phyloP scores from a whole-genome alignment of 495 filamentous ascomycete genomes.

The Penicillium lividum region DNA sequence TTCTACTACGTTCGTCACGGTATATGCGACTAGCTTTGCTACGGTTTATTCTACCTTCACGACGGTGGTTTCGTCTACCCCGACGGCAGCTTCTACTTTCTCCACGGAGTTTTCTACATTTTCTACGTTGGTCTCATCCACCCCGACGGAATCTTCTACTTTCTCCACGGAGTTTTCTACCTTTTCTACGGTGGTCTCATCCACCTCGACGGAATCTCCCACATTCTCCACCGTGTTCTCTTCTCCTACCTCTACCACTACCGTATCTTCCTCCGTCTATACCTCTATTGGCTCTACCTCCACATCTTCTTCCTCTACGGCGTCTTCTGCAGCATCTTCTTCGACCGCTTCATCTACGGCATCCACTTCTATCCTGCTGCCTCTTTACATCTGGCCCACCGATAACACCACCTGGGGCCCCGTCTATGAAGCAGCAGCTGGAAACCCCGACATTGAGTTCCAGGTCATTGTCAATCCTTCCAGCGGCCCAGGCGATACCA shows the following conservation, averaged over 20 bases:
- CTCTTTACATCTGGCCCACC: conserved; percentile 52
- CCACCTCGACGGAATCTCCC: neutral
- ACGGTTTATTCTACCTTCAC: neutral
- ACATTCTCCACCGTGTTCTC: neutral
- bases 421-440: conserved; percentile 35
- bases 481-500: conserved; percentile 43
- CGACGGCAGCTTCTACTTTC: neutral
- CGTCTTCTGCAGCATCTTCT: conserved; percentile 23
- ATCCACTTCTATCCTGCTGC: conserved; percentile 39
- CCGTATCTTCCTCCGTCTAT: neutral
- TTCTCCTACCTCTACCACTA: neutral
- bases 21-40: neutral
- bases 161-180: neutral
- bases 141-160: neutral
- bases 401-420: conserved; percentile 43
- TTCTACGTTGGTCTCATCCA: too few relatives aligned
- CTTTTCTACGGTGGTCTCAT: neutral
- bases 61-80: neutral
- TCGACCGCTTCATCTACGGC: neutral
- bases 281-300: too few relatives aligned
- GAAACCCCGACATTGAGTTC: conserved; percentile 37
- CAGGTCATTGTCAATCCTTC: conserved; percentile 50
- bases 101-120: neutral
- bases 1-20: neutral
- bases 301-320: neutral